Percentiles rank a stretch among this genome's conserved stretches.
These are phyloP conservation scores for Dendrobium chrysotoxum DNA, from an alignment of 106 monocot genomes.

Conservation along the genomic window DNA sequence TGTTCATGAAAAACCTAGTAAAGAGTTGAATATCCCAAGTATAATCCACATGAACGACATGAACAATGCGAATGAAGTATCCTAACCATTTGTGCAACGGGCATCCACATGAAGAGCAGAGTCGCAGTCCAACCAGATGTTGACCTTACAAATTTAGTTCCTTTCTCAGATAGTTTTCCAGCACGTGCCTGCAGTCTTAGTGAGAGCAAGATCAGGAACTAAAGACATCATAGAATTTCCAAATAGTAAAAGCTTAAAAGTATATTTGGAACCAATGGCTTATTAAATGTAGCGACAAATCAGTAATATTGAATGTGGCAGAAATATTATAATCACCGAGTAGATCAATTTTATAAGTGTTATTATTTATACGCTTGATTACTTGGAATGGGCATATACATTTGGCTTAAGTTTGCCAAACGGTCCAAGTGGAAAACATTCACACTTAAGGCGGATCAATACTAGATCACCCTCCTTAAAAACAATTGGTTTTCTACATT, in stretches of 20 bases:
- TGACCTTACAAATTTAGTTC: slow-evolving; percentile 51
- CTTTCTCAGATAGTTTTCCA: slow-evolving; percentile 55
- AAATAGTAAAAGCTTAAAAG: background rate
- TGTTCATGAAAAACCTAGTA: slow-evolving; percentile 18
- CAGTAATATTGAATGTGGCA: no score
- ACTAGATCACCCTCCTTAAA: no score
- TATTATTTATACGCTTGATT: no score
- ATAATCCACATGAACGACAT: background rate
- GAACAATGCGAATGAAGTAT: background rate
- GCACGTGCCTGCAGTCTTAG: slow-evolving; percentile 60
- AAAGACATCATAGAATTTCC: background rate
- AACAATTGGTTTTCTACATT: no score
- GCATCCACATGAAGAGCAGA: slow-evolving; percentile 98
- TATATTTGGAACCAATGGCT: no score
- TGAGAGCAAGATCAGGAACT: background rate
- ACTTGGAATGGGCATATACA: no score
- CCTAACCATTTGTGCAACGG: slow-evolving; percentile 70
- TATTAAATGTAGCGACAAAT: no score
- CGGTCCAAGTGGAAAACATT: no score
- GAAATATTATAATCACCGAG: no score
- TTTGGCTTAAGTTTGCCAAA: no score
- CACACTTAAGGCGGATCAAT: no score
- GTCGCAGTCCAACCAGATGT: slow-evolving; percentile 96
- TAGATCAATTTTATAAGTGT: no score
- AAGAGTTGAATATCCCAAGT: background rate